Evolutionary conservation across 1,139 yeast species (phyloP).

Genomic region (Yamadazyma diospyri): DNA sequence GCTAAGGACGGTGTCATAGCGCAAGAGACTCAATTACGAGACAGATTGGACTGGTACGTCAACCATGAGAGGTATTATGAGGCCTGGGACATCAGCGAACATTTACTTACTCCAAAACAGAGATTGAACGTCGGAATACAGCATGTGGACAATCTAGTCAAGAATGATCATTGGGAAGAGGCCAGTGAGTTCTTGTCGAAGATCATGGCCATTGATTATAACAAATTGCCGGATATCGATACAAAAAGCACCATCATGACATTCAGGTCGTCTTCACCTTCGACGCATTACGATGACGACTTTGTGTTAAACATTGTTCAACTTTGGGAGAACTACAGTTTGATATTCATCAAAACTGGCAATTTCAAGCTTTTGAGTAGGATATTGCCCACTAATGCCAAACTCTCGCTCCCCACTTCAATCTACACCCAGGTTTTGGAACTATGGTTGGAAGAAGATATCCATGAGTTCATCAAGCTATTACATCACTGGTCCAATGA

Average conservation of each 20-base stretch:
- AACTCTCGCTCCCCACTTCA: constrained; percentile 31
- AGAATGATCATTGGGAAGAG: constrained; percentile 50
- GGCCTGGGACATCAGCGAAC: constrained; percentile 76
- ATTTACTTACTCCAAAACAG: constrained; percentile 46
- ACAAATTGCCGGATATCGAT: constrained; percentile 29
- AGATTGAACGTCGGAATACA: constrained; percentile 60
- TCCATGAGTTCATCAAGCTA: constrained; percentile 34
- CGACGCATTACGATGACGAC: constrained; percentile 24
- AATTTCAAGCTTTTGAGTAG: constrained; percentile 49
- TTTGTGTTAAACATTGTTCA: constrained; percentile 29
- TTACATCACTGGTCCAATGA: constrained; percentile 58
- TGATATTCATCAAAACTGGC: constrained; percentile 48
- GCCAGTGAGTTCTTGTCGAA: constrained; percentile 50
- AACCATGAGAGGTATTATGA: constrained; percentile 51
- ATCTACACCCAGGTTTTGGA: constrained; percentile 54
- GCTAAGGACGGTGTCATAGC: constrained; percentile 82
- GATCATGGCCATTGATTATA: constrained; percentile 34
- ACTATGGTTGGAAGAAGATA: constrained; percentile 40
- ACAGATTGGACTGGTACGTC: constrained; percentile 70
- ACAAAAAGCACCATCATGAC: constrained; percentile 28
- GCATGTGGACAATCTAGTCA: constrained; percentile 56
- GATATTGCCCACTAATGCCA: constrained; percentile 47
- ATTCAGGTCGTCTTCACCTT: constrained; percentile 8
- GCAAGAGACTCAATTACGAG: constrained; percentile 62
- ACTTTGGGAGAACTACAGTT: constrained; percentile 71